Base-by-base conservation (phyloP, 306 rosid species). In the Pterocarpus macrocarpus region DNA sequence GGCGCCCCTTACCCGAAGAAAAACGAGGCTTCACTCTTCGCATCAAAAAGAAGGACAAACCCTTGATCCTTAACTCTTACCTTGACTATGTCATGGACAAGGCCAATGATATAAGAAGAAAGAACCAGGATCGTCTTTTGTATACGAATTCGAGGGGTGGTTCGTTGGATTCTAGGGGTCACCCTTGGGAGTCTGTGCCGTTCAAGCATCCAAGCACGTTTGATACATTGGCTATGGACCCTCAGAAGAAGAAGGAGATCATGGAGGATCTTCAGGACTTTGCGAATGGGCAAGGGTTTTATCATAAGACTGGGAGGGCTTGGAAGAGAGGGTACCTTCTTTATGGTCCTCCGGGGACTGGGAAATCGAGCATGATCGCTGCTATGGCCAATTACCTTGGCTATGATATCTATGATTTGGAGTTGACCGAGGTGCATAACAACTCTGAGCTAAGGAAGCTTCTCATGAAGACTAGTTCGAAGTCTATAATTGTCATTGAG, bases 111-210 rank as follows among this genome's bases (percentile, higher is more conserved):
- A 96, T 96, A 64, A 57, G 98, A 0, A 79, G 99, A 32, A 92
- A 85, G 47, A 95, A 92, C 67, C 97, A 93, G n/a, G 99, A 95
- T 12, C 87, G 99, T 2, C 88, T 92, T 0, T 47, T 95, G 28
- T 95, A 91, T 73, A 95, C 99, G 0, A 96, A 96, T 79, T 96
- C 99, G 0, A 76, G 97, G 1, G 99, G 99, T 2, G 99, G 99
- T 2, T 90, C 98, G 1, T 56, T 95, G 66, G 99, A 95, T 49
- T 87, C 98, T 0, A 71, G 99, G 4, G 98, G 99, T 0, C 92
- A 96, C n/a, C 99, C 99, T 0, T 96, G 98, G 99, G 99, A 96
- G 61, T 96, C 99, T 0, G 98, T 95, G 13, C 98, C 99, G 0
- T 95, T 95, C 66, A 95, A 95, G 55, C 99, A 95, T 41, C 98